These are phyloP conservation scores for Cryphonectria radicalis DNA, from an alignment of 2,329 filamentous ascomycete species.

Conservation along the genomic window DNA sequence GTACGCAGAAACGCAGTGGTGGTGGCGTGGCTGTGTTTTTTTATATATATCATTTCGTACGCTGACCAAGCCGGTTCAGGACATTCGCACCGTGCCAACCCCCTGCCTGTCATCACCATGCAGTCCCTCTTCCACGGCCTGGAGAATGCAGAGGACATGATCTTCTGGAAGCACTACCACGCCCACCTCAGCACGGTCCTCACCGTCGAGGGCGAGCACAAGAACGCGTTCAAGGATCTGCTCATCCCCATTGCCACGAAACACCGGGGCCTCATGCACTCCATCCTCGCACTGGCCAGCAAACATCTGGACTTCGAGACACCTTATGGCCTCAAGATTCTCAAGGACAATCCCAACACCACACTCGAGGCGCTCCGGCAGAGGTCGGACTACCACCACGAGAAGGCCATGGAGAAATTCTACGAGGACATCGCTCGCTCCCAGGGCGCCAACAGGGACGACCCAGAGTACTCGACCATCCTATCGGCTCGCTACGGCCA, in stretches of 20 bases:
- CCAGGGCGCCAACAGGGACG: constrained; percentile 44
- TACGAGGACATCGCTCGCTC: constrained; percentile 50
- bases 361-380: constrained; percentile 51
- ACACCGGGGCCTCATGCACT: constrained; percentile 87
- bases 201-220: constrained; percentile 78
- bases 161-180: constrained; percentile 84
- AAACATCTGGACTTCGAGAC: constrained; percentile 71
- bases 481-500: constrained; percentile 63
- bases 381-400: constrained; percentile 60
- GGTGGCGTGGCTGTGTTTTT: neutral
- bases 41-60: neutral
- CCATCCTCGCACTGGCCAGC: constrained; percentile 80
- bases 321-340: constrained; percentile 57
- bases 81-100: constrained; percentile 44
- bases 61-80: constrained; percentile 6
- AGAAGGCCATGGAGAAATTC: constrained; percentile 57
- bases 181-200: constrained; percentile 78
- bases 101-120: constrained; percentile 58
- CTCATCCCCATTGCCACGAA: constrained; percentile 80
- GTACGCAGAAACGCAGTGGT: constrained; percentile 42
- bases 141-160: constrained; percentile 77
- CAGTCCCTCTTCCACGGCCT: constrained; percentile 77
- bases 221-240: constrained; percentile 85
- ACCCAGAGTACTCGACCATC: constrained; percentile 50
- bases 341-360: constrained; percentile 54